These are phyloP conservation scores for Tolypocladium ophioglossoides DNA, from an alignment of 2,329 filamentous ascomycete species.

Conservation along the genomic window DNA sequence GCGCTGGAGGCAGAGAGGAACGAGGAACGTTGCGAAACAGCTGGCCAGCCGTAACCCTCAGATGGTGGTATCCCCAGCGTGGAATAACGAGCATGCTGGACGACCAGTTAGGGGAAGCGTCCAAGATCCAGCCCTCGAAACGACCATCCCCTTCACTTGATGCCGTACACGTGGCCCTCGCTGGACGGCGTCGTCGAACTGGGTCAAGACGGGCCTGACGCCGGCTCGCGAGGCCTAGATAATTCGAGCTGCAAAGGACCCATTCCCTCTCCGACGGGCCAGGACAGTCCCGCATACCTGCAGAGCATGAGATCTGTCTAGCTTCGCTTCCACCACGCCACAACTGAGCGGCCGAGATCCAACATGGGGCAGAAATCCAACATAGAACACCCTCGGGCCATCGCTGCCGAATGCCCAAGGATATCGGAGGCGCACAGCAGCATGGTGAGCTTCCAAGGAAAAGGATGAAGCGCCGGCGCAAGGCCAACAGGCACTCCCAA, in stretches of 20 bases:
- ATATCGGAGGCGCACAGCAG: background rate
- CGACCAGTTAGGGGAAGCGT: background rate
- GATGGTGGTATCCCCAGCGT: background rate
- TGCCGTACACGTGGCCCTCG: background rate
- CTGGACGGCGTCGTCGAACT: background rate
- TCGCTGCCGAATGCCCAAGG: background rate
- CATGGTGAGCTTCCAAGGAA: background rate
- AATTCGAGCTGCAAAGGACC: background rate
- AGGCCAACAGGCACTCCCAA: background rate
- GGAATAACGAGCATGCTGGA: background rate
- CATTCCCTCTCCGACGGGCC: background rate
- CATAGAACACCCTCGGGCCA: background rate
- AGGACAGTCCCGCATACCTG: background rate
- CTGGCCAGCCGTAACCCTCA: background rate
- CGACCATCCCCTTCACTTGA: background rate
- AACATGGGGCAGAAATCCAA: background rate
- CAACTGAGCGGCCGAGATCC: background rate
- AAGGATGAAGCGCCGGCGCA: background rate
- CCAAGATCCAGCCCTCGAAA: background rate
- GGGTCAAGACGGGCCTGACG: too few relatives aligned
- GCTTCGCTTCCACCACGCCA: background rate
- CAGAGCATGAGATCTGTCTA: background rate
- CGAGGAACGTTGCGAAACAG: background rate
- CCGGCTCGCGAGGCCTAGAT: background rate
- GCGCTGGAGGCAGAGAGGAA: slow-evolving; percentile 20